These are phyloP conservation scores for Arthrobotrys pseudoclavata DNA, from an alignment of 2,329 filamentous ascomycete genomes.

Conservation along the genomic window DNA sequence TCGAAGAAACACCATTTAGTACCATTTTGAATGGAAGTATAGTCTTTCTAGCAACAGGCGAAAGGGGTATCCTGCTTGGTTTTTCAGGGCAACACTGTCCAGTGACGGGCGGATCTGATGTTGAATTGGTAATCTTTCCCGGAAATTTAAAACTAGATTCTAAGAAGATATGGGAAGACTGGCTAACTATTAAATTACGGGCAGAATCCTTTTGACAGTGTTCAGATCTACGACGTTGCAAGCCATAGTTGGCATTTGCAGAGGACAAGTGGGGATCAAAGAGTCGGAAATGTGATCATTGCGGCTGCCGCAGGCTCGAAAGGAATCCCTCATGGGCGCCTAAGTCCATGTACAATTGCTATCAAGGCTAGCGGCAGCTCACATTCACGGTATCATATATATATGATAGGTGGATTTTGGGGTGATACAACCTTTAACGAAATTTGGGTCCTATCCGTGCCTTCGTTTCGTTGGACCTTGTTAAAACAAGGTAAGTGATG, in stretches of 20 bases:
- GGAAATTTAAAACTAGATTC: not conserved
- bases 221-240: slow-evolving; percentile 35
- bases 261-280: slow-evolving; percentile 12
- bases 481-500: slow-evolving; percentile 11
- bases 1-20: slow-evolving; percentile 11
- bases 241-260: slow-evolving; percentile 24
- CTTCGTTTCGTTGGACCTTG: slow-evolving; percentile 29
- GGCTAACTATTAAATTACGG: not conserved
- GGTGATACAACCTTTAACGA: not conserved
- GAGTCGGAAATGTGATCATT: not conserved
- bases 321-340: slow-evolving; percentile 23
- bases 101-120: too few species aligned
- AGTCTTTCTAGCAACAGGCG: slow-evolving; percentile 2
- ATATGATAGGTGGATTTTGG: slow-evolving; percentile 31
- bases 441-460: slow-evolving; percentile 32
- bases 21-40: slow-evolving; percentile 11
- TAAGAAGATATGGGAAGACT: not conserved
- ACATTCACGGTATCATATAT: slow-evolving; percentile 19
- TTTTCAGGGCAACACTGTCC: slow-evolving; percentile 25
- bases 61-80: slow-evolving; percentile 22
- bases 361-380: not conserved
- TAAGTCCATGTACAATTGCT: slow-evolving; percentile 27
- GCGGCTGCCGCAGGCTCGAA: not conserved
- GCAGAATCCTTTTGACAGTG: not conserved
- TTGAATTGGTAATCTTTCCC: not conserved